Conservation (phyloP, 441 rosid species). For the Isatis lusitanica region DNA sequence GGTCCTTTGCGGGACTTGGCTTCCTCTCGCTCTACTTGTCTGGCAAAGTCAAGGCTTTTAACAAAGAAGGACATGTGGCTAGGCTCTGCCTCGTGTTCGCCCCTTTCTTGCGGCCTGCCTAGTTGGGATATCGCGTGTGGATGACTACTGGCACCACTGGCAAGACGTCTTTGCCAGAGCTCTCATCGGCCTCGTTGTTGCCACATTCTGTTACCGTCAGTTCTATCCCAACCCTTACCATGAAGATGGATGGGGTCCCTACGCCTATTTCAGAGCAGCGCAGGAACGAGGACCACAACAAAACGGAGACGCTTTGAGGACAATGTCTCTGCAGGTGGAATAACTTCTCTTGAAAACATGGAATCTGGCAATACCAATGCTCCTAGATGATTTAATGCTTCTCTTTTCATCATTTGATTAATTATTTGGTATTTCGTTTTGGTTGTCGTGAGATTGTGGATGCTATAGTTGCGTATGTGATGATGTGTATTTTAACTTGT, state of each 20-base stretch:
- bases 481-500: neutral
- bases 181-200: slow-evolving; percentile 54
- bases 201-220: slow-evolving; percentile 72
- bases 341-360: slow-evolving; percentile 31
- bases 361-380: slow-evolving; percentile 26
- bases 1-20: slow-evolving; percentile 72
- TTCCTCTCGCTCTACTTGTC: slow-evolving; percentile 62
- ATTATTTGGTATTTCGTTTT: neutral
- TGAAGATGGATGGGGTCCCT: slow-evolving; percentile 85
- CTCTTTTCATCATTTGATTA: neutral
- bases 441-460: neutral
- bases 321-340: slow-evolving; percentile 26
- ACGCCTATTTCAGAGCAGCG: slow-evolving; percentile 61
- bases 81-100: slow-evolving; percentile 56
- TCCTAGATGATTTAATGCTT: slow-evolving; percentile 16
- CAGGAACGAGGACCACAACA: slow-evolving; percentile 40
- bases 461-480: neutral
- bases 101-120: slow-evolving; percentile 61
- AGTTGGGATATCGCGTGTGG: slow-evolving; percentile 64
- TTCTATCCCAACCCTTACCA: slow-evolving; percentile 74
- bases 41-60: slow-evolving; percentile 57
- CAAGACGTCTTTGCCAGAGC: slow-evolving; percentile 69
- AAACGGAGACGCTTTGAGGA: slow-evolving; percentile 32
- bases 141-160: slow-evolving; percentile 84
- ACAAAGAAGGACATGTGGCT: slow-evolving; percentile 58